phyloP scores from a whole-genome alignment of 176 grass and related monocot species.

The Areca catechu region DNA sequence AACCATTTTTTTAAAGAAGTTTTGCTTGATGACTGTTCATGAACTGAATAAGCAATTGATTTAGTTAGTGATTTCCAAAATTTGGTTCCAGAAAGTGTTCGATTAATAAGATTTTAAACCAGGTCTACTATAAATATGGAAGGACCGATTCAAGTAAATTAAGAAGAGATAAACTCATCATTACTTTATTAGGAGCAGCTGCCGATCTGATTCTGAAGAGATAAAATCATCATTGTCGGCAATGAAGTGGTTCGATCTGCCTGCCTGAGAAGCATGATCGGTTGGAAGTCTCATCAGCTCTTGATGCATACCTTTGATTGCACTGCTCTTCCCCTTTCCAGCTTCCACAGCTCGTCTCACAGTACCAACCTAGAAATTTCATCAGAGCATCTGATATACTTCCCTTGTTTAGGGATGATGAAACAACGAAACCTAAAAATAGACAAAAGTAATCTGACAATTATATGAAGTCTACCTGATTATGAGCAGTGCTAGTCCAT shows the following conservation, averaged over 20 bases:
- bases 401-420: too few relatives aligned
- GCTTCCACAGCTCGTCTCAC: slow-evolving; percentile 59
- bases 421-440: too few relatives aligned
- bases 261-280: slow-evolving; percentile 36
- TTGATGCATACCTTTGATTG: slow-evolving; percentile 32
- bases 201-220: slow-evolving; percentile 92
- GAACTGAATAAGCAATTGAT: too few relatives aligned
- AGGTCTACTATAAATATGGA: too few relatives aligned
- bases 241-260: slow-evolving; percentile 49
- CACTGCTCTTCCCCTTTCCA: slow-evolving; percentile 43
- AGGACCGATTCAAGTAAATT: too few relatives aligned
- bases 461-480: slow-evolving; percentile 31
- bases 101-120: too few relatives aligned
- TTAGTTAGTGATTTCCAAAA: too few relatives aligned
- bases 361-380: slow-evolving; percentile 36
- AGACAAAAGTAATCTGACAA: neutral
- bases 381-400: too few relatives aligned
- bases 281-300: slow-evolving; percentile 37
- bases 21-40: too few relatives aligned
- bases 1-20: too few relatives aligned
- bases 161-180: neutral
- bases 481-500: slow-evolving; percentile 63
- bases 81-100: too few relatives aligned
- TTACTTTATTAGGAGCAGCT: slow-evolving; percentile 91
- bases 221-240: slow-evolving; percentile 73